A percentile compares a stretch with the other conserved stretches of the same genome.
Evolutionary conservation across 768 basidiomycete genomes (phyloP).

Genomic region (Coprinopsis marcescibilis): DNA sequence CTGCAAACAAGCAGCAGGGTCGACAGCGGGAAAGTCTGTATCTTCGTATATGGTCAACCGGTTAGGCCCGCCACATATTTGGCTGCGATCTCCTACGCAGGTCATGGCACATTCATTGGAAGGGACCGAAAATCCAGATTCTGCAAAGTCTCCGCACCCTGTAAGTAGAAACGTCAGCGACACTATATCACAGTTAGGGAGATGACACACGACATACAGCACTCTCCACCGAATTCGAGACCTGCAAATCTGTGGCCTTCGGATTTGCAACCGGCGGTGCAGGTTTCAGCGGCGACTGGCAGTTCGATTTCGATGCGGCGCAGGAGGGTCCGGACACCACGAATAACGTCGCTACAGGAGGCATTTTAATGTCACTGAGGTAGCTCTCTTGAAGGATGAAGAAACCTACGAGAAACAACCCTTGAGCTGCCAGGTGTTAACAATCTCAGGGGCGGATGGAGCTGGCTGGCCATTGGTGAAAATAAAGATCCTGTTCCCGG

Average conservation of each 20-base stretch:
- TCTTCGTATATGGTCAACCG: neutral
- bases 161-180: neutral
- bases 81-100: constrained; percentile 49
- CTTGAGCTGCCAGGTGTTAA: constrained; percentile 42
- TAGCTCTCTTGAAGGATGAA: too few relatives aligned
- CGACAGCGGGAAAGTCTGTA: neutral
- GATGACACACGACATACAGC: neutral
- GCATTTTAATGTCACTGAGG: neutral
- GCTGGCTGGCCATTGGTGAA: constrained; percentile 38
- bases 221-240: neutral
- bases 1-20: neutral
- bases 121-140: constrained; percentile 39
- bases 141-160: constrained; percentile 6
- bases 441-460: constrained; percentile 32
- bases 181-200: neutral
- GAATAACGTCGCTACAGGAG: neutral
- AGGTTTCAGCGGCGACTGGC: neutral
- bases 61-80: constrained; percentile 48
- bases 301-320: neutral
- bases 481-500: constrained; percentile 36
- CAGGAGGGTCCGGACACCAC: neutral
- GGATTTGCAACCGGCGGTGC: constrained; percentile 1
- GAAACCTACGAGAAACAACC: constrained; percentile 32
- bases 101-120: constrained; percentile 43
- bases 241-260: neutral